These are phyloP conservation scores for Pyrus betulifolia DNA, from an alignment of 306 rosid species.

Conservation along the genomic window DNA sequence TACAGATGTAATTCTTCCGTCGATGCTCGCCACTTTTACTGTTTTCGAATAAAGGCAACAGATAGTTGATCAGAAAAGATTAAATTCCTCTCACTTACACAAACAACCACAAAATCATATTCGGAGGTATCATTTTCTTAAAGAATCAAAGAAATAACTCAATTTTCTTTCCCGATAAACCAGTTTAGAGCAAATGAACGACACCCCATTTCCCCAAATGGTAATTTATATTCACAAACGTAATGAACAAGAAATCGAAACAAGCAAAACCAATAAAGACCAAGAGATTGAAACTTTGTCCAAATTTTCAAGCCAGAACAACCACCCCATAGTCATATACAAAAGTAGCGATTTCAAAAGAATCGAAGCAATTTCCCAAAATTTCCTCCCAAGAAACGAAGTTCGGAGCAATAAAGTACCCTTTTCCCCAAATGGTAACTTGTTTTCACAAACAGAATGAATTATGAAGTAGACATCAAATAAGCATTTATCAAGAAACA, in stretches of 20 bases:
- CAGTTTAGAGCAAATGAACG: neutral
- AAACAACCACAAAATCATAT: neutral
- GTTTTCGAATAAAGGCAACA: conserved; percentile 12
- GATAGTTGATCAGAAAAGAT: neutral
- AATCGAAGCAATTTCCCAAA: neutral
- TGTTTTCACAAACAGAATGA: neutral
- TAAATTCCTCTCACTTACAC: neutral
- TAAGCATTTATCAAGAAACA: neutral
- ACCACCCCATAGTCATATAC: neutral
- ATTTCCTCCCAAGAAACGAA: neutral
- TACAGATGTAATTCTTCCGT: conserved; percentile 30
- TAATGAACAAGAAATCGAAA: neutral
- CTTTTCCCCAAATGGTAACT: no score
- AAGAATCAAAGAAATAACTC: neutral
- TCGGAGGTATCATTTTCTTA: neutral
- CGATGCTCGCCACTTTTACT: conserved; percentile 32
- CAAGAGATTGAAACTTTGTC: no score
- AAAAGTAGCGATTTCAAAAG: neutral
- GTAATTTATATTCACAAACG: neutral
- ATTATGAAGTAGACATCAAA: neutral
- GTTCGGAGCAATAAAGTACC: neutral
- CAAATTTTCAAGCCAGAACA: conserved; percentile 33
- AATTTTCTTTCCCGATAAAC: neutral
- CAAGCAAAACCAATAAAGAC: no score
- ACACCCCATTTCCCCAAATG: neutral